Percentiles rank a stretch among this genome's conserved stretches.
phyloP scores from a whole-genome alignment of 2,329 filamentous ascomycete genomes.

The Colletotrichum abscissum region DNA sequence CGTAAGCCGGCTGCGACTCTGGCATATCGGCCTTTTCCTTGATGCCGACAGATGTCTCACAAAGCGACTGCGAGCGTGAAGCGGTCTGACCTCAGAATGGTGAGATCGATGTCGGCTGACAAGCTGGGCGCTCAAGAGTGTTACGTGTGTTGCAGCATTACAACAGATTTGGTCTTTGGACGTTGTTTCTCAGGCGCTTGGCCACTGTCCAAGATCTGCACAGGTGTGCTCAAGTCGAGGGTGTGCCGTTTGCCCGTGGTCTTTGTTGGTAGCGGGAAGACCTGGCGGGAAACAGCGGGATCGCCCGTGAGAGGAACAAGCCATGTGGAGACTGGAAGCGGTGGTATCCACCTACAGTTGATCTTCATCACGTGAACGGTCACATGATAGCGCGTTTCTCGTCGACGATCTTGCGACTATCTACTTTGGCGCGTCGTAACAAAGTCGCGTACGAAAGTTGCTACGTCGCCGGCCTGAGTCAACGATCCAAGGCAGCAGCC shows the following conservation, averaged over 20 bases:
- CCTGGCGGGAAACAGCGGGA: slow-evolving; percentile 26
- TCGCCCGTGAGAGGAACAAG: slow-evolving; percentile 6
- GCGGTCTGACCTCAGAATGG: slow-evolving; percentile 33
- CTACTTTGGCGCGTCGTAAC: background rate
- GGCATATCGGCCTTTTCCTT: background rate
- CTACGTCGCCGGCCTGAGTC: slow-evolving; percentile 19
- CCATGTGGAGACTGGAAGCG: background rate
- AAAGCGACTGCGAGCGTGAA: slow-evolving; percentile 15
- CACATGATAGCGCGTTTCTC: slow-evolving; percentile 16
- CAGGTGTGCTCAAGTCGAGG: background rate
- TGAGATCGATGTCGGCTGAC: slow-evolving; percentile 19
- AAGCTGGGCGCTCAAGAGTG: slow-evolving; percentile 3
- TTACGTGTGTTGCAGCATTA: background rate
- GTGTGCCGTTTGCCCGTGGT: background rate
- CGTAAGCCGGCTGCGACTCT: slow-evolving; percentile 1
- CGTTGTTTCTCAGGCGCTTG: background rate
- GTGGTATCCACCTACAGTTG: slow-evolving; percentile 2
- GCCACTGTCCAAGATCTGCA: background rate
- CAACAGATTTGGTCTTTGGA: background rate
- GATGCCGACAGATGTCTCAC: slow-evolving; percentile 27
- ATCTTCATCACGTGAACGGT: background rate
- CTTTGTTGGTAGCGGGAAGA: slow-evolving; percentile 11
- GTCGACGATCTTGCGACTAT: background rate
- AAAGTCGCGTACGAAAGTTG: background rate
- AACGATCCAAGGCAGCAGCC: slow-evolving; percentile 19